Conservation (phyloP, 2,329 filamentous ascomycete species). For the Claviceps africana region DNA sequence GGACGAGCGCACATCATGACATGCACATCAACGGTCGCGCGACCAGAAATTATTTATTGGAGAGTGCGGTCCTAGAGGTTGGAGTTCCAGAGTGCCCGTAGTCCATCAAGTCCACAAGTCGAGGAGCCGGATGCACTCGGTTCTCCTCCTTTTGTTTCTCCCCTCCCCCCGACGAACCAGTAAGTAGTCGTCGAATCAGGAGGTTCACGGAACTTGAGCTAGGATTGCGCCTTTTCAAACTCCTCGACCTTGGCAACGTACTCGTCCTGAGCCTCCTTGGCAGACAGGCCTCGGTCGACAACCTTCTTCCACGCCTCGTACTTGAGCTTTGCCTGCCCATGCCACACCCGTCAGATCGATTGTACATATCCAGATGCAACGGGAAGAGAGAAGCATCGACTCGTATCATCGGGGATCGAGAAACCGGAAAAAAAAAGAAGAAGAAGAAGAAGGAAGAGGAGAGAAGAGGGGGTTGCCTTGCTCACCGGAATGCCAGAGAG, state of each 20-base stretch:
- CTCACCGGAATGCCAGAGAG: not conserved
- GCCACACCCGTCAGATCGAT: not conserved
- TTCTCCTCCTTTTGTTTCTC: too few relatives aligned
- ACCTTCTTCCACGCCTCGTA: conserved; percentile 24
- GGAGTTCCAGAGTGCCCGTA: too few relatives aligned
- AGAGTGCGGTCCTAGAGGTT: too few relatives aligned
- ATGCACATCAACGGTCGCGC: not conserved
- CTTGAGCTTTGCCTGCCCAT: not conserved
- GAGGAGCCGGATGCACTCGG: too few relatives aligned
- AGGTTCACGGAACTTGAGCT: not conserved
- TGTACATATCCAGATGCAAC: not conserved
- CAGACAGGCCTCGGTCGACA: conserved; percentile 46
- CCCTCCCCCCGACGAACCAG: not conserved
- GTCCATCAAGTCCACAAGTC: not conserved
- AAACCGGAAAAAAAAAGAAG: too few relatives aligned
- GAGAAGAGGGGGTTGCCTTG: not conserved
- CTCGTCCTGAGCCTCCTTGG: conserved; percentile 56
- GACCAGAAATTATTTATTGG: not conserved
- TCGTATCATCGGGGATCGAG: not conserved
- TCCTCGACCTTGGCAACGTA: conserved; percentile 62
- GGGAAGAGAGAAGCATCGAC: not conserved
- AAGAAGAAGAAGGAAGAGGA: not conserved
- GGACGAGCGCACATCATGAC: not conserved
- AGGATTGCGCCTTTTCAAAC: conserved; percentile 40
- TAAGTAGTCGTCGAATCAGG: not conserved